Conservation (phyloP, 2,329 filamentous ascomycete genomes). For the Colletotrichum scovillei region DNA sequence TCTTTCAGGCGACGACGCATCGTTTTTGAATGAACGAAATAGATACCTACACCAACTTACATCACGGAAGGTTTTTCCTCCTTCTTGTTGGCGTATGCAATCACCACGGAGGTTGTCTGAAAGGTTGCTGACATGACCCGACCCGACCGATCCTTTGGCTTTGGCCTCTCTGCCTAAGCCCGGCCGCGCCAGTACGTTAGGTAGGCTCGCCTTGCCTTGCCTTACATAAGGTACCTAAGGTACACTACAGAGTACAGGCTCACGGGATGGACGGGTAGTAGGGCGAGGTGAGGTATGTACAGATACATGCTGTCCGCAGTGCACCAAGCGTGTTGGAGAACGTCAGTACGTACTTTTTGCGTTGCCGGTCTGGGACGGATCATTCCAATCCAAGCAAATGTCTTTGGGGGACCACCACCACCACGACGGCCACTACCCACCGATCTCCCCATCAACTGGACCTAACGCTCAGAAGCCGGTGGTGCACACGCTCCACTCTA, state of each 20-base stretch:
- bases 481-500: constrained; percentile 1
- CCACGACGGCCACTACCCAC: background rate
- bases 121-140: constrained; percentile 3
- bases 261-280: background rate
- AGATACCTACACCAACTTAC: background rate
- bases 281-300: background rate
- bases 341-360: constrained; percentile 11
- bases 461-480: background rate
- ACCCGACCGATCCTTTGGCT: background rate
- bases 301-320: background rate
- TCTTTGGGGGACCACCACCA: background rate
- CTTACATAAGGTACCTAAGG: background rate
- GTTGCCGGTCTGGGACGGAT: background rate
- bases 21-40: background rate
- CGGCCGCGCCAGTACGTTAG: background rate
- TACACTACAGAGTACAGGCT: background rate
- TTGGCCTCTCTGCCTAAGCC: constrained; percentile 10
- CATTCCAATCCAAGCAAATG: background rate
- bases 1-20: background rate
- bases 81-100: background rate
- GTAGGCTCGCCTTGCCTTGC: background rate
- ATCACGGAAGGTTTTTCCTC: background rate
- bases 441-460: too few relatives aligned
- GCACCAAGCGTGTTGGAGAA: background rate
- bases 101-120: background rate